phyloP scores from a whole-genome alignment of 73 alveolate genomes.

The Urostyla sp. region DNA sequence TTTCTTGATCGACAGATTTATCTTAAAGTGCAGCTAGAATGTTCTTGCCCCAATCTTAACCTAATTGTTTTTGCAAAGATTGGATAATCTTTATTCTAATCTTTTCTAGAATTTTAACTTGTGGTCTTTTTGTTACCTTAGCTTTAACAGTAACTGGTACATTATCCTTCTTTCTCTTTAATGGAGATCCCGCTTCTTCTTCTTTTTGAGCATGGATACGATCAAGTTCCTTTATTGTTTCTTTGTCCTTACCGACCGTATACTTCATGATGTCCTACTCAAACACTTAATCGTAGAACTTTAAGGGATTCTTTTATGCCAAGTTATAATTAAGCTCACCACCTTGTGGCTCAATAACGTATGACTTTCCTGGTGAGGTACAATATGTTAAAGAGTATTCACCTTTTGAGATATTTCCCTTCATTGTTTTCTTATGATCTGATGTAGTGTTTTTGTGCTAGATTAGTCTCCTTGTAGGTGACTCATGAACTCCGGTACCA shows the following conservation, averaged over 20 bases:
- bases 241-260: constrained; percentile 34
- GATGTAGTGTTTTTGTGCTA: constrained; percentile 44
- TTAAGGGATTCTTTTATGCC: constrained; percentile 34
- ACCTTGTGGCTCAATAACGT: constrained; percentile 58
- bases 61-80: constrained; percentile 13
- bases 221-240: constrained; percentile 10
- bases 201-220: not conserved
- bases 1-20: constrained; percentile 16
- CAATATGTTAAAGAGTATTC: constrained; percentile 32
- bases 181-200: constrained; percentile 1
- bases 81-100: constrained; percentile 20
- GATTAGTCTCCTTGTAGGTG: constrained; percentile 49
- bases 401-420: constrained; percentile 20
- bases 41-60: constrained; percentile 18
- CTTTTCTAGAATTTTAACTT: constrained; percentile 45
- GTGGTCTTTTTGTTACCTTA: constrained; percentile 55
- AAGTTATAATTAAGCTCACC: constrained; percentile 39
- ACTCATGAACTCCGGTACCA: constrained; percentile 15
- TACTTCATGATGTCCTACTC: constrained; percentile 37
- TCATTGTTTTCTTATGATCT: constrained; percentile 42
- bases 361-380: constrained; percentile 44
- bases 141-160: constrained; percentile 4
- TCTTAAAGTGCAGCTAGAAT: constrained; percentile 27
- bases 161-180: not conserved
- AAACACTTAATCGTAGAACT: constrained; percentile 48